These are phyloP conservation scores for Seiridium cupressi DNA, from an alignment of 2,329 filamentous ascomycete genomes.

Conservation along the genomic window DNA sequence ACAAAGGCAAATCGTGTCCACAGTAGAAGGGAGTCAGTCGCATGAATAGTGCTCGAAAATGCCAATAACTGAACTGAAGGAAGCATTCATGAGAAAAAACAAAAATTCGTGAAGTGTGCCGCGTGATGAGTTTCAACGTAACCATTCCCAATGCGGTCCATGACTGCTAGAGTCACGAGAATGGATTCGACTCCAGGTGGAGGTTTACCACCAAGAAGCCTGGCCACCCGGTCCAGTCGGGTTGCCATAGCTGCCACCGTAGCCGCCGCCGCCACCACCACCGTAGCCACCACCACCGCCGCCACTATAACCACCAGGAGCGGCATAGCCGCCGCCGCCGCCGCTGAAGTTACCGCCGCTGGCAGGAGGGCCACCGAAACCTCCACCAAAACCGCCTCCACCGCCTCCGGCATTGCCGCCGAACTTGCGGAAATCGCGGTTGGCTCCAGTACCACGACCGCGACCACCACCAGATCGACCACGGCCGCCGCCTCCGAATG, in stretches of 20 bases:
- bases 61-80: constrained; percentile 19
- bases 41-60: constrained; percentile 17
- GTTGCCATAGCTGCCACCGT: constrained; percentile 66
- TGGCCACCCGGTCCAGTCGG: constrained; percentile 62
- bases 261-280: constrained; percentile 39
- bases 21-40: constrained; percentile 28
- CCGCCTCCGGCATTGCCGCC: constrained; percentile 53
- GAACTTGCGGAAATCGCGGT: constrained; percentile 87
- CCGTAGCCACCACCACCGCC: constrained; percentile 40
- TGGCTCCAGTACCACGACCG: constrained; percentile 68
- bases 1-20: constrained; percentile 28
- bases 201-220: constrained; percentile 66
- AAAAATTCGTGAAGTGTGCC: constrained; percentile 17
- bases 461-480: constrained; percentile 68
- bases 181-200: constrained; percentile 16
- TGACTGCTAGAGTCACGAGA: constrained; percentile 11
- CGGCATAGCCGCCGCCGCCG: constrained; percentile 36
- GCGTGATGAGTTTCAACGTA: constrained; percentile 20
- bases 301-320: constrained; percentile 37
- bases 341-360: constrained; percentile 32
- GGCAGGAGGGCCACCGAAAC: constrained; percentile 37
- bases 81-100: constrained; percentile 20
- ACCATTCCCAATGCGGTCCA: constrained; percentile 12
- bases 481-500: constrained; percentile 68
- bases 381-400: constrained; percentile 37